phyloP scores from a whole-genome alignment of 805 yeast genomes.

The Schwanniomyces pseudopolymorphus region DNA sequence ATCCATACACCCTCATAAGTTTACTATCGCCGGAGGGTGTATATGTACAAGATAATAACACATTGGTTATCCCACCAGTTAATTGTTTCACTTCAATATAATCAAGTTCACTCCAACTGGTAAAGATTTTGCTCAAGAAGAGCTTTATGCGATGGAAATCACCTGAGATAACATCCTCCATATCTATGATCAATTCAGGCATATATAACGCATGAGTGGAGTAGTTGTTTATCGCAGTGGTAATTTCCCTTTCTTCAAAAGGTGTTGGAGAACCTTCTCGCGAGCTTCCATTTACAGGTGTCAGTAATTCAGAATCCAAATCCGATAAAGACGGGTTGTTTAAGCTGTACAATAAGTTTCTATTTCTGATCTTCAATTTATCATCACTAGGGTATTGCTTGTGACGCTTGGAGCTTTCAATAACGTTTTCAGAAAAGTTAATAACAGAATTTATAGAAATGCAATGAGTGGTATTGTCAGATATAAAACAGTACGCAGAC shows the following conservation, averaged over 20 bases:
- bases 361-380: slow-evolving; percentile 15
- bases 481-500: slow-evolving; percentile 29
- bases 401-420: slow-evolving; percentile 1
- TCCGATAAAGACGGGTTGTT: slow-evolving; percentile 40
- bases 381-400: background rate
- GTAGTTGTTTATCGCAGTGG: slow-evolving; percentile 20
- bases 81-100: slow-evolving; percentile 41
- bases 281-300: background rate
- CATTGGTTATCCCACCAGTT: slow-evolving; percentile 66
- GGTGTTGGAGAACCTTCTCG: slow-evolving; percentile 3
- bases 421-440: slow-evolving; percentile 9
- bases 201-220: slow-evolving; percentile 50
- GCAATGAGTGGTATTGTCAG: slow-evolving; percentile 24
- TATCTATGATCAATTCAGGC: slow-evolving; percentile 42
- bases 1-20: slow-evolving; percentile 70
- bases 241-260: slow-evolving; percentile 4
- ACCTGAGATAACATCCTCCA: slow-evolving; percentile 33
- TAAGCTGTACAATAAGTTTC: slow-evolving; percentile 32
- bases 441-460: slow-evolving; percentile 21
- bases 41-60: slow-evolving; percentile 51
- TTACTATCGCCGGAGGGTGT: slow-evolving; percentile 34
- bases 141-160: slow-evolving; percentile 36
- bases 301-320: slow-evolving; percentile 21
- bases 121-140: slow-evolving; percentile 45
- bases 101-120: slow-evolving; percentile 30